phyloP scores from a whole-genome alignment of 2,329 filamentous ascomycete species.

The Aspergillus candidus region DNA sequence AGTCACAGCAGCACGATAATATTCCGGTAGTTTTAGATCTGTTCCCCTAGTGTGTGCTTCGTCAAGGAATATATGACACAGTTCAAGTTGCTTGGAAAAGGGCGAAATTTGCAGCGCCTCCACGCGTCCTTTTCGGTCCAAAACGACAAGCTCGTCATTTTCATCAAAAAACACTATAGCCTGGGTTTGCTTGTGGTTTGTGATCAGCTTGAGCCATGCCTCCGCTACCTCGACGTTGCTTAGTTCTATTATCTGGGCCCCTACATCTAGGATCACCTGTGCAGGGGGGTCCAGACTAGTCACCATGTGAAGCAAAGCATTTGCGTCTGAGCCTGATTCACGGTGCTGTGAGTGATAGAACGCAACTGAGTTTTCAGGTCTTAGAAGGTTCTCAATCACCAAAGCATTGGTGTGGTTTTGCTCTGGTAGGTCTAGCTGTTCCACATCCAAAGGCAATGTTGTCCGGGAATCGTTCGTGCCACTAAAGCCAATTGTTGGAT shows the following conservation, averaged over 20 bases:
- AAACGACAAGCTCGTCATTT: conserved; percentile 24
- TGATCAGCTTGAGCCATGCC: conserved; percentile 45
- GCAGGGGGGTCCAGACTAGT: conserved; percentile 34
- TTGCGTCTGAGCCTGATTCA: conserved; percentile 11
- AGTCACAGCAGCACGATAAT: conserved; percentile 61
- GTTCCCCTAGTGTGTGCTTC: conserved; percentile 65
- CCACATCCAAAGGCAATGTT: conserved; percentile 53
- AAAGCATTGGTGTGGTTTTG: conserved; percentile 62
- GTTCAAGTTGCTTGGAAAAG: conserved; percentile 50
- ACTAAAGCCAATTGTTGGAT: conserved; percentile 60
- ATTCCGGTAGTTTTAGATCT: conserved; percentile 55
- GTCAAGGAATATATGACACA: conserved; percentile 63
- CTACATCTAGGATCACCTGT: conserved; percentile 63
- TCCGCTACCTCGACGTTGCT: conserved; percentile 51
- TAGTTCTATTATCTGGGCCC: conserved; percentile 62
- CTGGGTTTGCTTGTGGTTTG: conserved; percentile 23
- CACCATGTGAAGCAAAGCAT: conserved; percentile 45
- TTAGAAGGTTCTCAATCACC: conserved; percentile 56
- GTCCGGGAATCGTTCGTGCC: conserved; percentile 60
- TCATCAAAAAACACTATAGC: conserved; percentile 53
- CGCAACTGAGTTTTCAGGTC: conserved; percentile 42
- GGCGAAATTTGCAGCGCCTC: conserved; percentile 51
- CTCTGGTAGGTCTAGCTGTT: conserved; percentile 49
- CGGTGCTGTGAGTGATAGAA: conserved; percentile 12
- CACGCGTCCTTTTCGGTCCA: conserved; percentile 20